A percentile compares a stretch with the other conserved stretches of the same genome.
Evolutionary conservation across 129 eudicot genomes (phyloP).

Genomic region (Glebionis coronaria): DNA sequence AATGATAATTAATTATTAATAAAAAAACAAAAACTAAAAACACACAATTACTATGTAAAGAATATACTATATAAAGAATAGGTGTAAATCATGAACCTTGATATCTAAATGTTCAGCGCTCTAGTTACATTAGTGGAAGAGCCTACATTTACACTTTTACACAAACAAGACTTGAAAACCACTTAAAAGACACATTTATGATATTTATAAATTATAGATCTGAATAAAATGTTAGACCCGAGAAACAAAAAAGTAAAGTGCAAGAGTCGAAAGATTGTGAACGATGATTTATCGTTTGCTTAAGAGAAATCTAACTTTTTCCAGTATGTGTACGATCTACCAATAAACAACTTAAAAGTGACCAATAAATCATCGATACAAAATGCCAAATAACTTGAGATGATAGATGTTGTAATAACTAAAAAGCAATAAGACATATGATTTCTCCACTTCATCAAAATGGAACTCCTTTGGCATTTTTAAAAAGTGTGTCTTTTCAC

Average conservation of each 20-base stretch:
- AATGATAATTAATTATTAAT: slow-evolving; percentile 8
- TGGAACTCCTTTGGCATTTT: slow-evolving; percentile 78
- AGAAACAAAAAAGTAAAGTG: no score
- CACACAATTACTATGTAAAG: no score
- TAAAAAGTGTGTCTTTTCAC: slow-evolving; percentile 66
- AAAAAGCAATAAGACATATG: slow-evolving; percentile 40
- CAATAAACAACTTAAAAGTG: no score
- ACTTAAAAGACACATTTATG: no score
- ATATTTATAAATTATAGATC: no score
- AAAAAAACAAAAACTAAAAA: neutral
- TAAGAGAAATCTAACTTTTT: no score
- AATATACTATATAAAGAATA: neutral
- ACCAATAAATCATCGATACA: neutral
- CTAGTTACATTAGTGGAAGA: slow-evolving; percentile 97
- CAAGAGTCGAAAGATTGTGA: no score
- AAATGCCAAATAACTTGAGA: neutral
- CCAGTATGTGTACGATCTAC: no score
- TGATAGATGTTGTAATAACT: no score
- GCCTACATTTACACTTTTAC: slow-evolving; percentile 48
- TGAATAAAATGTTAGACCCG: no score
- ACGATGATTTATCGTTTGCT: no score
- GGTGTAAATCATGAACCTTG: slow-evolving; percentile 43
- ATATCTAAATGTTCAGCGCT: slow-evolving; percentile 92
- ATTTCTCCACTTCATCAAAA: slow-evolving; percentile 84
- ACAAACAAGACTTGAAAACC: no score